Conservation (phyloP, 768 basidiomycete species). For the Ramaria rubella region DNA sequence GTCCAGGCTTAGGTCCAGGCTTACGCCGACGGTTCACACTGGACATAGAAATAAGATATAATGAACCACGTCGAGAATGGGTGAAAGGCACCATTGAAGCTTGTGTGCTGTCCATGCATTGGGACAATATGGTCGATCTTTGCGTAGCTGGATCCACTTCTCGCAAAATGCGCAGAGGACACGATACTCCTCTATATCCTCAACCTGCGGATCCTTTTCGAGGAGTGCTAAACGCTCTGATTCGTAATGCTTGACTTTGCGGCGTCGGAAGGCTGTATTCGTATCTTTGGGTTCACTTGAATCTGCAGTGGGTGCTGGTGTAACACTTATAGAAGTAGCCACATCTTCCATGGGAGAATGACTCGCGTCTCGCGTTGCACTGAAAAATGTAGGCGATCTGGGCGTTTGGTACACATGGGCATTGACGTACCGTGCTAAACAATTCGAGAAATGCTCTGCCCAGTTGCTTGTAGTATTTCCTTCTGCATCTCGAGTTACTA, state of each 20-base stretch:
- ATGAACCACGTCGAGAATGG: conserved; percentile 22
- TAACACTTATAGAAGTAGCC: not conserved
- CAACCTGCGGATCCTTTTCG: conserved; percentile 66
- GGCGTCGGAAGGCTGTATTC: conserved; percentile 48
- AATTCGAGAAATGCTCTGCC: not conserved
- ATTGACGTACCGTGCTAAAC: conserved; percentile 1
- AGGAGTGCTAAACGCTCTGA: conserved; percentile 68
- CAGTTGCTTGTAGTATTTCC: not conserved
- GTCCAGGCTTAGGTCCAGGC: not conserved
- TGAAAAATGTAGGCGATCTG: not conserved
- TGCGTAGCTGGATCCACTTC: conserved; percentile 1
- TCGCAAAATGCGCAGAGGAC: conserved; percentile 6
- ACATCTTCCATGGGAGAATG: conserved; percentile 1
- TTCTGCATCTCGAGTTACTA: not conserved
- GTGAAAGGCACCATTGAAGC: conserved; percentile 14
- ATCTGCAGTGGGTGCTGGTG: not conserved
- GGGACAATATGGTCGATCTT: conserved; percentile 73
- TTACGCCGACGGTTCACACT: conserved; percentile 6
- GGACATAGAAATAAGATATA: not conserved
- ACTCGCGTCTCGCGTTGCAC: not conserved
- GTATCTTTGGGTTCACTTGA: conserved; percentile 47
- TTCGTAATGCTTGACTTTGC: conserved; percentile 37
- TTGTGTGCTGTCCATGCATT: conserved; percentile 63
- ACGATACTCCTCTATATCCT: conserved; percentile 57
- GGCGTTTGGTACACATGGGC: not conserved